Evolutionary conservation across 345 rosid genomes (phyloP).

Genomic region (Bretschneidera sinensis): DNA sequence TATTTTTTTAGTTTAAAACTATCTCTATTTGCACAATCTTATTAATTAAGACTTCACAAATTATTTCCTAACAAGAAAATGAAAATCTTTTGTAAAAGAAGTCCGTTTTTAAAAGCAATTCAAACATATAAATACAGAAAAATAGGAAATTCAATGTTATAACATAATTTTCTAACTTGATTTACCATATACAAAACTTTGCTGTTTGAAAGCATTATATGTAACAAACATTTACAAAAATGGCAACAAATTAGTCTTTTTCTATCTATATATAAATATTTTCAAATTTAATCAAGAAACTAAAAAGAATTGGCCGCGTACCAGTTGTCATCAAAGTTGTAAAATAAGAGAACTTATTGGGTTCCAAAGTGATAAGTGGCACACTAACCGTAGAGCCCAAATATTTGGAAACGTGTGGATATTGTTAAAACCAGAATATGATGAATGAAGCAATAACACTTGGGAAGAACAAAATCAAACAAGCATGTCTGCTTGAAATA

Average conservation of each 20-base stretch:
- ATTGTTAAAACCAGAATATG: constrained; percentile 10
- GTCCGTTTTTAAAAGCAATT: too few relatives aligned
- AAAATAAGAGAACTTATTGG: constrained; percentile 51
- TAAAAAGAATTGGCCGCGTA: too few relatives aligned
- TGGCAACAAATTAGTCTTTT: too few relatives aligned
- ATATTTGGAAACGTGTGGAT: constrained; percentile 68
- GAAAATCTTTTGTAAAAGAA: too few relatives aligned
- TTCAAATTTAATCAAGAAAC: neutral
- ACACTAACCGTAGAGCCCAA: constrained; percentile 83
- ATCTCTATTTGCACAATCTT: too few relatives aligned
- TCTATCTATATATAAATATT: constrained; percentile 1
- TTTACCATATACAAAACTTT: neutral
- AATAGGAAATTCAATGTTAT: too few relatives aligned
- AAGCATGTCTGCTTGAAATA: constrained; percentile 3
- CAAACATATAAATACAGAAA: too few relatives aligned
- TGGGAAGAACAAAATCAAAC: constrained; percentile 7
- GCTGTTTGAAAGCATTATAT: neutral
- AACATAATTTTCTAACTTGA: neutral
- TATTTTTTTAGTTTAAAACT: too few relatives aligned
- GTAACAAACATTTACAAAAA: too few relatives aligned
- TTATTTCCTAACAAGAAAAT: too few relatives aligned
- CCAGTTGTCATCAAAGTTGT: neutral
- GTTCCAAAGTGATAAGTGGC: constrained; percentile 74
- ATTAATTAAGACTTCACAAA: too few relatives aligned
- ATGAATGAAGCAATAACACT: neutral